Evolutionary conservation across 371 early-diverging fungal species (phyloP).

Genomic region (Syncephalis plumigaleata): DNA sequence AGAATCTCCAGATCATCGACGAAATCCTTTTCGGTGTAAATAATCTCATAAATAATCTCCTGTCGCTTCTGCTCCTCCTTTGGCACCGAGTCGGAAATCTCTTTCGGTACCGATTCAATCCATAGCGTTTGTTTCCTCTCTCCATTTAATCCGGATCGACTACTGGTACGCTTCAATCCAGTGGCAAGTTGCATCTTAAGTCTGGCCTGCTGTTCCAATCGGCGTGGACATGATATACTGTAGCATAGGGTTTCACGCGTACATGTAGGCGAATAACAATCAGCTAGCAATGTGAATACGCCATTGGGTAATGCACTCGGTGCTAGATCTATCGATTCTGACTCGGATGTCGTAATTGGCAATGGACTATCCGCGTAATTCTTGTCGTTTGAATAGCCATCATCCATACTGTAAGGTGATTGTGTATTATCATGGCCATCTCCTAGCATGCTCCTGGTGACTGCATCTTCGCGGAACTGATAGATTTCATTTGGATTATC

Average conservation of each 20-base stretch:
- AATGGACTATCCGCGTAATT: not conserved
- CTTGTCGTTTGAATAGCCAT: slow-evolving; percentile 6
- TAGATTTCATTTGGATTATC: slow-evolving; percentile 65
- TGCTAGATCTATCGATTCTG: slow-evolving; percentile 14
- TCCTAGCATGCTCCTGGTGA: not conserved
- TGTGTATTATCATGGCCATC: not conserved
- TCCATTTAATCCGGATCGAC: slow-evolving; percentile 1
- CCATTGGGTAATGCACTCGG: slow-evolving; percentile 31
- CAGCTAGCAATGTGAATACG: slow-evolving; percentile 68
- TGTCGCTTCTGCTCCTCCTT: slow-evolving; percentile 68
- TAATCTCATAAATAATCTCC: slow-evolving; percentile 81
- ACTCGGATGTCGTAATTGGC: not conserved
- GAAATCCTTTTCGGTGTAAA: slow-evolving; percentile 79
- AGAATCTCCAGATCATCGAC: slow-evolving; percentile 62
- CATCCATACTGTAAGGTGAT: slow-evolving; percentile 2
- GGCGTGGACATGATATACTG: slow-evolving; percentile 61
- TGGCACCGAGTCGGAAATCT: slow-evolving; percentile 46
- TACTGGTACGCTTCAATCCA: not conserved
- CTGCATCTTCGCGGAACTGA: slow-evolving; percentile 30
- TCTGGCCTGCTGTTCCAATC: slow-evolving; percentile 29
- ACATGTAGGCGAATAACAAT: slow-evolving; percentile 87
- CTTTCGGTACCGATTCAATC: slow-evolving; percentile 42
- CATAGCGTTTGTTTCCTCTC: slow-evolving; percentile 20
- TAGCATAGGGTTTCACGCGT: slow-evolving; percentile 63
- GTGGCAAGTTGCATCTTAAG: not conserved